Evolutionary conservation across 306 rosid genomes (phyloP), one percentile per base, ranked within the genome.

Genomic region (Quercus glauca): DNA sequence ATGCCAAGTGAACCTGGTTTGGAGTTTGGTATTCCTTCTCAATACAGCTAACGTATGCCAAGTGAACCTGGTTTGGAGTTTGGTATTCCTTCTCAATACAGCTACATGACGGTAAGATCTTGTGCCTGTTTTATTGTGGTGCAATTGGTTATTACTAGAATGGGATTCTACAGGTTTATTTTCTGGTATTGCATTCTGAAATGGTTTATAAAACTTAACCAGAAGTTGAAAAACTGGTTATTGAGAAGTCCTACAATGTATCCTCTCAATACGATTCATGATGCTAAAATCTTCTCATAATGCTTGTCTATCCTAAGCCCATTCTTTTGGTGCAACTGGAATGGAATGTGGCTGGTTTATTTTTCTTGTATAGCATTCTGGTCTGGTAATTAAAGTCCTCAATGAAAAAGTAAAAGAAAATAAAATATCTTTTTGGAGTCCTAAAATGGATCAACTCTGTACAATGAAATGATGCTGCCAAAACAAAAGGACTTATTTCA

Each of bases 81-180:
- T 87, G 99, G 97, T 51, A 89, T 91, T 80, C 99, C 98, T 83
- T 91, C 99, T 83, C 93, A 83, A 52, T 93, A 95, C 83, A 82
- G 85, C 91, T 93, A 95, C 84, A 93, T 95, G 99, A 90, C 97
- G 61, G 99, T 95, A 76, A 85, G 81, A 55, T 73, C 86, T 79
- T 31, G 35, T 71, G 14, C 55, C 75, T 59, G 37, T 35, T 65
- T 60, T 74, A 65, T 73, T 75, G 56, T 53, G 71, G 28, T 1
- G 4, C 71, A 25, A 29, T 63, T 4, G 51, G 71, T 53, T 82
- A 69, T 68, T 68, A 76, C 73, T 51, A 53, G 70, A 68, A 43
- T 63, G 20, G 69, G 29, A 63, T 63, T 5, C 69, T 63, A 5
- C 17, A 5, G 15, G 10, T 63, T 49, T 63, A 10, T 56, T 51